Percentiles rank a stretch among this genome's conserved stretches.
Conservation (phyloP, 306 rosid species). For the Sophora flavescens region DNA sequence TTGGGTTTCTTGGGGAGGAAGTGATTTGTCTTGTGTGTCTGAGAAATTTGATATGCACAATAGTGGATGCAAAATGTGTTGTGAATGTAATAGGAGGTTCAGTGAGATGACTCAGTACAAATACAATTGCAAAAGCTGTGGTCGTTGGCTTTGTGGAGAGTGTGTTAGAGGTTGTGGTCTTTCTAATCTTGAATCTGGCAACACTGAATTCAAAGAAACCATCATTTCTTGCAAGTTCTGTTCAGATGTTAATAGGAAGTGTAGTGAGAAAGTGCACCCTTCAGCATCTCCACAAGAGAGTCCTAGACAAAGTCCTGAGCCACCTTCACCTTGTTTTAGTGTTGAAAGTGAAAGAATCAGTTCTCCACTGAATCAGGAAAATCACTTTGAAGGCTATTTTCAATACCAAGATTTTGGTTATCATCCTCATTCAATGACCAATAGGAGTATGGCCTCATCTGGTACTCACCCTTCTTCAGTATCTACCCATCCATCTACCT, state of each 20-base stretch:
- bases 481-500: conserved; percentile 57
- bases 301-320: conserved; percentile 81
- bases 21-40: conserved; percentile 51
- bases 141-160: conserved; percentile 71
- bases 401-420: conserved; percentile 60
- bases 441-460: conserved; percentile 59
- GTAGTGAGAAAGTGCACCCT: conserved; percentile 82
- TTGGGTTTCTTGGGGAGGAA: conserved; percentile 69
- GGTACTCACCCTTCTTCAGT: conserved; percentile 63
- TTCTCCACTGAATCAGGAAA: conserved; percentile 56
- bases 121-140: conserved; percentile 75
- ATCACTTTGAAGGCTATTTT: conserved; percentile 57
- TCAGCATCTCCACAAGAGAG: conserved; percentile 84
- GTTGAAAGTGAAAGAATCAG: conserved; percentile 59
- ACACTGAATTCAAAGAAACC: conserved; percentile 47
- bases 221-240: conserved; percentile 73
- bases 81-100: conserved; percentile 64
- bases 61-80: conserved; percentile 65
- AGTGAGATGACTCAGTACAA: conserved; percentile 47
- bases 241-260: conserved; percentile 54
- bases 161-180: conserved; percentile 69
- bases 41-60: conserved; percentile 61
- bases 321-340: conserved; percentile 69
- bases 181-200: conserved; percentile 47
- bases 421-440: conserved; percentile 57